These are phyloP conservation scores for Talaromyces sp. DNA, from an alignment of 2,329 filamentous ascomycete genomes.

Conservation along the genomic window DNA sequence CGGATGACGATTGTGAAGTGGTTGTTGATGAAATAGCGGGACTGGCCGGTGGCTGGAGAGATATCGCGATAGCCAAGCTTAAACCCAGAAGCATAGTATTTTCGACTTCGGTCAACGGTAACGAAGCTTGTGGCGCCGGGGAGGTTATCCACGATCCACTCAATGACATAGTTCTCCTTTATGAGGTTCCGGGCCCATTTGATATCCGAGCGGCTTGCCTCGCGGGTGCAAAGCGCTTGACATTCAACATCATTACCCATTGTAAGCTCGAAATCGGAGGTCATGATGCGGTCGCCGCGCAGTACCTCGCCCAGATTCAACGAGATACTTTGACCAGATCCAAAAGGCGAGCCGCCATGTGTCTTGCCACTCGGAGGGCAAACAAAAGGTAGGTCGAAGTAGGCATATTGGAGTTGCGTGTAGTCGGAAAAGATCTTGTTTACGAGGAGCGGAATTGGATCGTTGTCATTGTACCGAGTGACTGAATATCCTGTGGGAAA, in stretches of 20 bases:
- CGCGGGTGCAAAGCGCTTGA: conserved; percentile 70
- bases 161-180: conserved; percentile 77
- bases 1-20: conserved; percentile 84
- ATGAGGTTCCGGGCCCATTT: conserved; percentile 72
- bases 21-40: conserved; percentile 78
- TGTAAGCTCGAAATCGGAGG: conserved; percentile 77
- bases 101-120: conserved; percentile 78
- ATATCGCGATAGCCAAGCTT: conserved; percentile 79
- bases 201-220: conserved; percentile 66
- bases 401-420: conserved; percentile 88
- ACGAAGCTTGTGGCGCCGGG: conserved; percentile 88
- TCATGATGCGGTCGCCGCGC: conserved; percentile 80
- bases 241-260: conserved; percentile 78
- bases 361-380: conserved; percentile 74
- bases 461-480: conserved; percentile 74
- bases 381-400: conserved; percentile 84
- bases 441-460: conserved; percentile 80
- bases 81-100: conserved; percentile 89
- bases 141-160: conserved; percentile 93
- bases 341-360: conserved; percentile 66
- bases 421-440: conserved; percentile 92
- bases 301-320: conserved; percentile 86
- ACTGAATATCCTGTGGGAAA: conserved; percentile 74
- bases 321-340: conserved; percentile 75
- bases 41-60: conserved; percentile 60